Percentiles rank a stretch among this genome's conserved stretches.
Evolutionary conservation across 345 rosid genomes (phyloP).

Genomic region (Salix arbutifolia): DNA sequence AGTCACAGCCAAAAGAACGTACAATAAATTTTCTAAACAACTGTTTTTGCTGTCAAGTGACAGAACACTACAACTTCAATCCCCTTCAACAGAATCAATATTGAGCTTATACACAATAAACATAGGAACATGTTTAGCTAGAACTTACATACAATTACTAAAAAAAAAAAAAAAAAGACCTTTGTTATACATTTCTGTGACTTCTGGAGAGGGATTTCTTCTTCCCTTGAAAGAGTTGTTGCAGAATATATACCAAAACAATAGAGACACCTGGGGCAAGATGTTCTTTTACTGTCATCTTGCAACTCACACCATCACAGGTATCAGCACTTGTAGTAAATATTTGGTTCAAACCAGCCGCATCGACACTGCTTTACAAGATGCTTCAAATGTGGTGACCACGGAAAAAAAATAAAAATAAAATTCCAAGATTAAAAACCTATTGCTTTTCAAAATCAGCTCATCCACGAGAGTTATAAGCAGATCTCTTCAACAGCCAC

Average conservation of each 20-base stretch:
- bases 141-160: conserved; percentile 20
- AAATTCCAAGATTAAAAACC: conserved; percentile 29
- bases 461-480: conserved; percentile 26
- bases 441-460: conserved; percentile 25
- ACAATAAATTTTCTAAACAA: neutral
- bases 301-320: conserved; percentile 33
- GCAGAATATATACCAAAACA: conserved; percentile 29
- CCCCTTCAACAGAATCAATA: conserved; percentile 23
- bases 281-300: conserved; percentile 23
- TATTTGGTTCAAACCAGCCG: conserved; percentile 23
- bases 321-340: conserved; percentile 25
- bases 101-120: conserved; percentile 31
- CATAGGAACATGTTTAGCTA: conserved; percentile 14
- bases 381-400: conserved; percentile 41
- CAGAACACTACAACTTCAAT: conserved; percentile 9
- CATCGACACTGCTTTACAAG: conserved; percentile 48
- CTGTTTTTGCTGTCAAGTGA: conserved; percentile 4
- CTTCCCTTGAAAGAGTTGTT: conserved; percentile 24
- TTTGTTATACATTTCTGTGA: conserved; percentile 42
- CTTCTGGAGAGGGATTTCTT: conserved; percentile 17
- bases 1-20: neutral
- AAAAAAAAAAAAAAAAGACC: neutral
- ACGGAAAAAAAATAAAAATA: conserved; percentile 15
- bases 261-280: conserved; percentile 14
- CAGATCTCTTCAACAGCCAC: conserved; percentile 31